Evolutionary conservation across 1,284 basidiomycete species (phyloP).

Genomic region (Boletus sp.): DNA sequence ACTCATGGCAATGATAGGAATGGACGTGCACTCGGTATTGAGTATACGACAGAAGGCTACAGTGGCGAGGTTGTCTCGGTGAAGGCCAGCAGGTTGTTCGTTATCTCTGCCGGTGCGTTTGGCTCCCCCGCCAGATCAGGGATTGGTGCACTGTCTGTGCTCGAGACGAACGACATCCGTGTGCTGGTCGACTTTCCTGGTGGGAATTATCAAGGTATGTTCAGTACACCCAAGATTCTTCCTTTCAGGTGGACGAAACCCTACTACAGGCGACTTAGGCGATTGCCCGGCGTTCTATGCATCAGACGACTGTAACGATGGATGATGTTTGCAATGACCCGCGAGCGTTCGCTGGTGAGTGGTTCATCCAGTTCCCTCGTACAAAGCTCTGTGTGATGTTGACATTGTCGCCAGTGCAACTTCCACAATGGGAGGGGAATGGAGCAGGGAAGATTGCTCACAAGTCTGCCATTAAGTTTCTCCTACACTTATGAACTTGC

Average conservation of each 20-base stretch:
- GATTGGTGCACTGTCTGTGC: slow-evolving; percentile 40
- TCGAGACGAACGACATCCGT: slow-evolving; percentile 40
- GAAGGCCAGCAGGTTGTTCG: slow-evolving; percentile 42
- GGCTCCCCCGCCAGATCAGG: slow-evolving; percentile 53
- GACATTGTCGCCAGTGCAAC: slow-evolving; percentile 33
- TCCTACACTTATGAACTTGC: background rate
- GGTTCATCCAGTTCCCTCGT: background rate
- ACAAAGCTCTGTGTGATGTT: background rate
- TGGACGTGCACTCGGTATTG: slow-evolving; percentile 51
- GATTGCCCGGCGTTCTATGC: slow-evolving; percentile 37
- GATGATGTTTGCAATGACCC: slow-evolving; percentile 40
- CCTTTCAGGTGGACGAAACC: background rate
- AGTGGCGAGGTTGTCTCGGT: slow-evolving; percentile 20
- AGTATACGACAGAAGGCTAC: slow-evolving; percentile 42
- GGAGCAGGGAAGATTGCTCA: slow-evolving; percentile 48
- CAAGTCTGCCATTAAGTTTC: slow-evolving; percentile 37
- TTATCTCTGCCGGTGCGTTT: slow-evolving; percentile 50
- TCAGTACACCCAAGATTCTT: rapidly evolving
- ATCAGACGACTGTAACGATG: slow-evolving; percentile 40
- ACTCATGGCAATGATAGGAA: slow-evolving; percentile 32
- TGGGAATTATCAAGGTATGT: slow-evolving; percentile 48
- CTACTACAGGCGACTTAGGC: slow-evolving; percentile 41
- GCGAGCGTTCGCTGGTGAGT: slow-evolving; percentile 34
- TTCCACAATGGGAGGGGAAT: slow-evolving; percentile 40
- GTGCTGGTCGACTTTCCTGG: slow-evolving; percentile 48